phyloP scores from a whole-genome alignment of 2,329 filamentous ascomycete species.

The Eutypa lata region DNA sequence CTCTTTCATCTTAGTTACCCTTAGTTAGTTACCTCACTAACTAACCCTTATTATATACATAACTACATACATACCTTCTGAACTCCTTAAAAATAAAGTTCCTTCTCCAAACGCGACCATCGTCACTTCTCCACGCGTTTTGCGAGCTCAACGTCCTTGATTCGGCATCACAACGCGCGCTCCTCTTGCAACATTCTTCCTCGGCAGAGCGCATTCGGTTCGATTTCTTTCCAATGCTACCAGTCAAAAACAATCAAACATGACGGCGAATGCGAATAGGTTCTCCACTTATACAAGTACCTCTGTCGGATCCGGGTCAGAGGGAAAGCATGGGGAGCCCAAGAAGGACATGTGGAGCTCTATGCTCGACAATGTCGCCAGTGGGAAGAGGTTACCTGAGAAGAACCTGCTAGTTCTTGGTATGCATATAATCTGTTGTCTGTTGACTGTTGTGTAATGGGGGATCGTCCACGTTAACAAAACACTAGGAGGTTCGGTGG shows the following conservation, averaged over 20 bases:
- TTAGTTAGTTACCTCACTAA: no score
- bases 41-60: no score
- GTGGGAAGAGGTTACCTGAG: conserved; percentile 83
- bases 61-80: no score
- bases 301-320: conserved; percentile 46
- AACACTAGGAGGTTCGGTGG: conserved; percentile 68
- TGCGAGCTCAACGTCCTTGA: background rate
- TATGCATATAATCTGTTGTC: conserved; percentile 31
- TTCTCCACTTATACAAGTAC: conserved; percentile 57
- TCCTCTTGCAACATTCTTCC: background rate
- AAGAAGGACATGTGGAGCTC: conserved; percentile 93
- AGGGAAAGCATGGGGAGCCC: conserved; percentile 62
- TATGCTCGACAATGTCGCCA: conserved; percentile 86
- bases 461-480: conserved; percentile 25
- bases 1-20: background rate
- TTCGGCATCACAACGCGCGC: background rate
- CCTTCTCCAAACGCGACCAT: background rate
- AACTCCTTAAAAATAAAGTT: background rate
- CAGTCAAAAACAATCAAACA: conserved; percentile 27
- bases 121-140: background rate
- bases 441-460: background rate
- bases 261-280: conserved; percentile 53
- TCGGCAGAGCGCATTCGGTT: conserved; percentile 4
- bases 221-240: conserved; percentile 18
- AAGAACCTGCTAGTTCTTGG: conserved; percentile 88